phyloP scores from a whole-genome alignment of 1,139 yeast genomes.

The Yamadazyma buinensis region DNA sequence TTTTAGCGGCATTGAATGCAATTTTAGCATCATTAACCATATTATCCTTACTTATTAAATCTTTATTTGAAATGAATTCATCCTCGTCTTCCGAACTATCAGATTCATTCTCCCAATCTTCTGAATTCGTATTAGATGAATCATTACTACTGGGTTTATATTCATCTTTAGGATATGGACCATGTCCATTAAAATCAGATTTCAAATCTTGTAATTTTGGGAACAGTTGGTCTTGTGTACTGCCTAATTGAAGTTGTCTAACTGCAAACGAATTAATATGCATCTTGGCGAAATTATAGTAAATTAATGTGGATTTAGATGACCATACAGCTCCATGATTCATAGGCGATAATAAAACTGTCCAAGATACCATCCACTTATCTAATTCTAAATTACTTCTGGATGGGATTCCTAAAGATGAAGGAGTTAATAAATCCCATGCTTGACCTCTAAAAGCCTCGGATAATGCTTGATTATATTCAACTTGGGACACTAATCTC shows the following conservation, averaged over 20 bases:
- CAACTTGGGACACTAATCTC: slow-evolving; percentile 68
- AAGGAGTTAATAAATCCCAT: slow-evolving; percentile 59
- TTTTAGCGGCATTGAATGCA: slow-evolving; percentile 61
- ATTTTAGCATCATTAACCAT: slow-evolving; percentile 39
- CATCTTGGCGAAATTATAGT: slow-evolving; percentile 74
- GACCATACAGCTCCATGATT: slow-evolving; percentile 65
- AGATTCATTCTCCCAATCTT: slow-evolving; percentile 25
- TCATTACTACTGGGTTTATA: background rate
- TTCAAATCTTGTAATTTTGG: slow-evolving; percentile 35
- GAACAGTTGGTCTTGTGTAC: slow-evolving; percentile 24
- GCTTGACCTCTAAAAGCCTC: slow-evolving; percentile 60
- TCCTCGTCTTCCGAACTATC: slow-evolving; percentile 22
- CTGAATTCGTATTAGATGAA: slow-evolving; percentile 1
- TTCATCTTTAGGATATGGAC: slow-evolving; percentile 3
- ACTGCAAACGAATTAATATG: slow-evolving; percentile 61
- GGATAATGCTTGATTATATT: slow-evolving; percentile 63
- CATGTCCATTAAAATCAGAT: slow-evolving; percentile 1
- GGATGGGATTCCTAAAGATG: slow-evolving; percentile 64
- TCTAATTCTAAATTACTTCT: slow-evolving; percentile 64
- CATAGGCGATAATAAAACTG: slow-evolving; percentile 61
- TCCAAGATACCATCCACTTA: slow-evolving; percentile 82
- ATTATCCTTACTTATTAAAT: slow-evolving; percentile 34
- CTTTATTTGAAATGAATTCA: slow-evolving; percentile 36
- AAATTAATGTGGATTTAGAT: slow-evolving; percentile 63
- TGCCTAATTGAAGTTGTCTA: slow-evolving; percentile 39